Base-by-base conservation (phyloP, 1,284 basidiomycete species). In the Termitomyces sp. region DNA sequence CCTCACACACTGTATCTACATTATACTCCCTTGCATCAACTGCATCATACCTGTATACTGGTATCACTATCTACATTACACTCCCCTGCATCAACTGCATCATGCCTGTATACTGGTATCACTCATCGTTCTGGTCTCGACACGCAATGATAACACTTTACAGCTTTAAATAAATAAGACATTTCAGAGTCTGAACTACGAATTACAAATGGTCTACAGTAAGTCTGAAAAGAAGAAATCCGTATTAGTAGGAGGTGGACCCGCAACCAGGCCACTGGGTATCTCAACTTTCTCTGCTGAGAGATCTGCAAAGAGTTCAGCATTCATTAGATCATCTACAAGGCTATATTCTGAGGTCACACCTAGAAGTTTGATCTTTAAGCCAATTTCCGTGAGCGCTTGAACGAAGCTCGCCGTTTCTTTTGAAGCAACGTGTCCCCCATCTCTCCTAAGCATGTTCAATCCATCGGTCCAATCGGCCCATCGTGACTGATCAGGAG, bases 401-500 rank as follows among this genome's bases (percentile, higher is more conserved):
- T 90, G 81, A 5, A 95, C 88, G 65, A 92, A 93, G 43, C 86
- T 86, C 34, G 88, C 86, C 3, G 92, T 92, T 70, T 95, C 92
- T 61, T 87, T 82, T 13, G 90, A 93, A 13, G 84, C 75, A 61
- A 93, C 90, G 63, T 92, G 88, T 15, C 86, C 88, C 12, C 86
- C 83, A 64, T 91, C 88, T 51, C 84, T 76, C 44, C 88, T 76
- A 45, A 96, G 75, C 81, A 96, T 92, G 64, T 93, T 92, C 67
- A 98, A 71, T 2, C 94, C 95, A 68, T 98, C 95, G 0, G 92
- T 92, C 95, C 95, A 98, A 72, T 98, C 95, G 21, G 92, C 90
- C 81, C 92, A 94, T 44, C 91, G 79, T 17, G 88, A 86, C 51
- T 84, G 79, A 68, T 95, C 91, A 8, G 90, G 83, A 1, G 94